These are phyloP conservation scores for Davidsoniella australis DNA, from an alignment of 2,329 filamentous ascomycete genomes.

Conservation along the genomic window DNA sequence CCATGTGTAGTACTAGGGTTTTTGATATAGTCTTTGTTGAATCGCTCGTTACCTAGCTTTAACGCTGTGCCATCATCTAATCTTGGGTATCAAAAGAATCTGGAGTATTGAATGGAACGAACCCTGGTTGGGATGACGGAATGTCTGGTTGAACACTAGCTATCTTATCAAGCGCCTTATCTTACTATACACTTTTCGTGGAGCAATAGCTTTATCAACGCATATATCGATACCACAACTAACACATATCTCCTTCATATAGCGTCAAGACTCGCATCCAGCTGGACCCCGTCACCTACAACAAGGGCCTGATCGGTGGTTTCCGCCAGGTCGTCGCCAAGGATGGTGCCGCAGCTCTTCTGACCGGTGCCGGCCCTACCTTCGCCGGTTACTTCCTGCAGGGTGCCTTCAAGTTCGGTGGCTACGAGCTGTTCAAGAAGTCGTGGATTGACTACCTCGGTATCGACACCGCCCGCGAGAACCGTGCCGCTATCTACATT, in stretches of 20 bases:
- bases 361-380: conserved; percentile 74
- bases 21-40: no score
- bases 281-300: conserved; percentile 79
- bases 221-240: conserved; percentile 9
- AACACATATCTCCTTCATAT: conserved; percentile 14
- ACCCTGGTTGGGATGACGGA: no score
- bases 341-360: conserved; percentile 72
- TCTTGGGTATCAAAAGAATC: no score
- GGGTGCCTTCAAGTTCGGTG: conserved; percentile 61
- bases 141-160: no score
- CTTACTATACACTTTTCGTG: no score
- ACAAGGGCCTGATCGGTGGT: conserved; percentile 70
- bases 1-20: no score
- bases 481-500: conserved; percentile 69
- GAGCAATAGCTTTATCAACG: no score
- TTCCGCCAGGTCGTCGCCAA: conserved; percentile 72
- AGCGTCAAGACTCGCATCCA: conserved; percentile 95
- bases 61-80: no score
- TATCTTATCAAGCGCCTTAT: no score
- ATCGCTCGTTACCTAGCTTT: no score
- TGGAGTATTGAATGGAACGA: no score
- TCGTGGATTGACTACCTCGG: conserved; percentile 68
- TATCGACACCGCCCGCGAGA: conserved; percentile 58
- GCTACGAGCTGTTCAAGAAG: conserved; percentile 94
- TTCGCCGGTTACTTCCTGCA: conserved; percentile 87